Conservation (phyloP, 306 rosid genomes). For the Vicia sativa region DNA sequence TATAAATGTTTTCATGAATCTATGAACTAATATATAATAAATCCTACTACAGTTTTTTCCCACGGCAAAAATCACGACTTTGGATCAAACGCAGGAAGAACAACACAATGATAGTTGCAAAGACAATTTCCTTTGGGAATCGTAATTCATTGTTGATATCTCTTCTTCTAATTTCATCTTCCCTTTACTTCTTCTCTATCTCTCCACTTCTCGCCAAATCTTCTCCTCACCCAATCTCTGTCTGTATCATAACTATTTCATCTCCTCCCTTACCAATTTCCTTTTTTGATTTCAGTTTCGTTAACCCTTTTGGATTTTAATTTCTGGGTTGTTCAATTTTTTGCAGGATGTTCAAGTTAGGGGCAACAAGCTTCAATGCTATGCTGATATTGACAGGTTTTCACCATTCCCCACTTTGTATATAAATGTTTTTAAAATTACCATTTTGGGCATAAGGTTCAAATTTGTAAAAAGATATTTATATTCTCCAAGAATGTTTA, state of each 20-base stretch:
- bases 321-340: neutral
- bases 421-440: too few species aligned
- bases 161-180: conserved; percentile 37
- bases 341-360: conserved; percentile 73
- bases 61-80: neutral
- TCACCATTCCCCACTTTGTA: neutral
- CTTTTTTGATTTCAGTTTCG: neutral
- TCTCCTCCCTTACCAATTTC: neutral
- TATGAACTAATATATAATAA: neutral
- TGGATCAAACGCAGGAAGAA: neutral
- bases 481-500: too few species aligned
- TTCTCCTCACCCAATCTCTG: conserved; percentile 71
- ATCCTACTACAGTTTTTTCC: too few species aligned
- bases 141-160: conserved; percentile 16
- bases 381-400: conserved; percentile 82
- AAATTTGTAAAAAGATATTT: too few species aligned
- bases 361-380: conserved; percentile 79
- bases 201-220: conserved; percentile 63
- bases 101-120: conserved; percentile 20
- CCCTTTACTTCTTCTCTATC: conserved; percentile 37
- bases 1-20: neutral
- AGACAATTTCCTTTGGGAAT: neutral
- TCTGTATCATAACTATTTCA: conserved; percentile 45
- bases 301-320: conserved; percentile 3
- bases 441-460: too few species aligned